A percentile compares a stretch with the other conserved stretches of the same genome.
Evolutionary conservation across 495 filamentous ascomycete species (phyloP).

Genomic region (Podospora sp.): DNA sequence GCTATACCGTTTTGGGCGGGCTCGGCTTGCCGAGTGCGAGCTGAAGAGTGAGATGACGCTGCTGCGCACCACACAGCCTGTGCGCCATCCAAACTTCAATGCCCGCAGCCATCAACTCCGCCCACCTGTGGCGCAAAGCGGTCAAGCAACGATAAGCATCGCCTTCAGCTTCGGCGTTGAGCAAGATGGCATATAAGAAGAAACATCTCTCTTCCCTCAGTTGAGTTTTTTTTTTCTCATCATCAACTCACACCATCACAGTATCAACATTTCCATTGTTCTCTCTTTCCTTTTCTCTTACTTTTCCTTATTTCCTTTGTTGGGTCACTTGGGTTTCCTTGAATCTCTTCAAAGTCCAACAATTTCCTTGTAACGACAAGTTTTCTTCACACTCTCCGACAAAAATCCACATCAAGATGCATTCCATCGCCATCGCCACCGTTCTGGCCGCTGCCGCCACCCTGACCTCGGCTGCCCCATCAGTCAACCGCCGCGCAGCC

Average conservation of each 20-base stretch:
- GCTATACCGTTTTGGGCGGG: neutral
- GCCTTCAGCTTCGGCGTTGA: neutral
- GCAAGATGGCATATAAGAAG: constrained; percentile 1
- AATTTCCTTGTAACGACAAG: too few species aligned
- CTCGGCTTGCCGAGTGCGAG: neutral
- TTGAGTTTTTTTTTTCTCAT: constrained; percentile 11
- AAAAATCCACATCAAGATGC: constrained; percentile 12
- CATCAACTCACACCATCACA: constrained; percentile 12
- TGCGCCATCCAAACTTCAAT: neutral
- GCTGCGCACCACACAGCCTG: neutral
- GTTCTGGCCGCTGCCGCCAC: constrained; percentile 14
- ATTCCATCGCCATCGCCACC: constrained; percentile 10
- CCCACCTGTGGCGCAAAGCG: neutral
- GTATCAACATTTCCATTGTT: constrained; percentile 8
- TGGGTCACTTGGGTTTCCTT: constrained; percentile 15
- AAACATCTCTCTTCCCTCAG: neutral
- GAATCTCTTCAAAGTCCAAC: too few species aligned
- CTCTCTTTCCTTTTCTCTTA: constrained; percentile 4
- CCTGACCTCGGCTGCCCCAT: constrained; percentile 1
- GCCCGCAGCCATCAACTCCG: neutral
- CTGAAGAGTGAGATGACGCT: neutral
- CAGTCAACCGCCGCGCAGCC: constrained; percentile 5
- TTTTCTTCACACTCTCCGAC: too few species aligned
- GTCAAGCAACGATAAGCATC: neutral
- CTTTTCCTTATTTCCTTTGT: constrained; percentile 16